Evolutionary conservation across 2,329 filamentous ascomycete species (phyloP).

Genomic region (Apiospora arundinis): DNA sequence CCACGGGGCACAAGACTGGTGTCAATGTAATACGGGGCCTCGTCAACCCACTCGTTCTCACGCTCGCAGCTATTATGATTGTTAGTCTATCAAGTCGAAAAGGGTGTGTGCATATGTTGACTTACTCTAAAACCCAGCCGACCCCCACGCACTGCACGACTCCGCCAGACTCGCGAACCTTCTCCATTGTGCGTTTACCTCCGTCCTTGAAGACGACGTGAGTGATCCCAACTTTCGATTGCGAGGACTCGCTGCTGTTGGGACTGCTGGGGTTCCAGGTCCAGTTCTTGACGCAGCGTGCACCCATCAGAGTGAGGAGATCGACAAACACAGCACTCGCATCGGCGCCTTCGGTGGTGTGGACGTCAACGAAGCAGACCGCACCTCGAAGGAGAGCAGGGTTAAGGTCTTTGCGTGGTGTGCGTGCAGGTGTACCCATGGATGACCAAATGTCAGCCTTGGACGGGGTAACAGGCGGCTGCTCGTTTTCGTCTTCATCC

Average conservation of each 20-base stretch:
- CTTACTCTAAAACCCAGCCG: constrained; percentile 87
- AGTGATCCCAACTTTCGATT: constrained; percentile 74
- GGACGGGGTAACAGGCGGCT: constrained; percentile 50
- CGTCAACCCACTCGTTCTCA: constrained; percentile 78
- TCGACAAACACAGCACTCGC: constrained; percentile 83
- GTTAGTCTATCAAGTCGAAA: constrained; percentile 35
- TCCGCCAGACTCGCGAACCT: constrained; percentile 74
- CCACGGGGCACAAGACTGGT: constrained; percentile 71
- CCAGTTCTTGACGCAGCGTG: constrained; percentile 79
- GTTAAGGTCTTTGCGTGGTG: constrained; percentile 60
- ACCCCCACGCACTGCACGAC: constrained; percentile 87
- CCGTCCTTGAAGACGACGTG: constrained; percentile 93
- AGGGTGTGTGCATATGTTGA: constrained; percentile 32
- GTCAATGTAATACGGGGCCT: constrained; percentile 73
- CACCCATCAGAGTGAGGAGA: constrained; percentile 81
- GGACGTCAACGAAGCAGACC: constrained; percentile 83
- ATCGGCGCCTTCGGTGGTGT: constrained; percentile 81
- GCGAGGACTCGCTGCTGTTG: constrained; percentile 43
- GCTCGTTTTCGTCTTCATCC: constrained; percentile 30
- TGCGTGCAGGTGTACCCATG: constrained; percentile 61
- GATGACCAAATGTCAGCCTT: constrained; percentile 61
- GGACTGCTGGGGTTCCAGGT: constrained; percentile 65
- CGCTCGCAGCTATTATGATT: constrained; percentile 68
- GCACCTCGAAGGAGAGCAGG: constrained; percentile 68
- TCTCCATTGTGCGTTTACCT: constrained; percentile 79